Evolutionary conservation across 2,329 filamentous ascomycete genomes (phyloP).

Genomic region (Monilinia polystroma): DNA sequence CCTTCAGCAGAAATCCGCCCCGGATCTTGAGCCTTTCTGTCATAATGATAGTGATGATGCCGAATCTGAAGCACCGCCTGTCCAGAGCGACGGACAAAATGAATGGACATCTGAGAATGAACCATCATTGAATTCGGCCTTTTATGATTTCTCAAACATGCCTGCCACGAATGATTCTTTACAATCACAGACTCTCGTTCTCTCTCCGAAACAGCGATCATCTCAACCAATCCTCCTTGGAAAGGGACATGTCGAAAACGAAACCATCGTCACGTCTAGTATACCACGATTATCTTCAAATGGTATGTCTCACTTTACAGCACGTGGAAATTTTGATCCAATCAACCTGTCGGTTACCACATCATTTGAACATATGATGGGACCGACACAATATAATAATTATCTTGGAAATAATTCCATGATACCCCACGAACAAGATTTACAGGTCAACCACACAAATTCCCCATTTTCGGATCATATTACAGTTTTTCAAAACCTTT

Average conservation of each 20-base stretch:
- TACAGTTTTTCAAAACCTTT: conserved; percentile 4
- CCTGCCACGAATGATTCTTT: background rate
- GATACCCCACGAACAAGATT: background rate
- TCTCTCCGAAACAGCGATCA: conserved; percentile 3
- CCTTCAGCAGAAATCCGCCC: background rate
- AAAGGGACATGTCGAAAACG: background rate
- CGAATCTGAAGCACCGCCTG: background rate
- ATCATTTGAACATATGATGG: conserved; percentile 18
- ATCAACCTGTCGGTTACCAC: background rate
- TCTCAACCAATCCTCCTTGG: background rate
- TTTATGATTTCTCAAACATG: conserved; percentile 10
- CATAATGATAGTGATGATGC: conserved; percentile 18
- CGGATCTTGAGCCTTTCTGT: background rate
- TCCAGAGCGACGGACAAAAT: background rate
- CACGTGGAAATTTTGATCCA: background rate
- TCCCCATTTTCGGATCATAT: conserved; percentile 19
- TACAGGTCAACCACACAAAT: conserved; percentile 11
- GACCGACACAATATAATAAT: conserved; percentile 12
- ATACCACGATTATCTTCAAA: conserved; percentile 8
- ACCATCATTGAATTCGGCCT: conserved; percentile 2
- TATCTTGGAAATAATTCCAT: conserved; percentile 10
- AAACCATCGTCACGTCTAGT: background rate
- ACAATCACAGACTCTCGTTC: conserved; percentile 1
- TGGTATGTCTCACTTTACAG: conserved; percentile 1
- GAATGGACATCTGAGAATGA: conserved; percentile 11